Percentiles rank a stretch among this genome's conserved stretches.
Evolutionary conservation across 345 rosid genomes (phyloP).

Genomic region (Linum tenue): DNA sequence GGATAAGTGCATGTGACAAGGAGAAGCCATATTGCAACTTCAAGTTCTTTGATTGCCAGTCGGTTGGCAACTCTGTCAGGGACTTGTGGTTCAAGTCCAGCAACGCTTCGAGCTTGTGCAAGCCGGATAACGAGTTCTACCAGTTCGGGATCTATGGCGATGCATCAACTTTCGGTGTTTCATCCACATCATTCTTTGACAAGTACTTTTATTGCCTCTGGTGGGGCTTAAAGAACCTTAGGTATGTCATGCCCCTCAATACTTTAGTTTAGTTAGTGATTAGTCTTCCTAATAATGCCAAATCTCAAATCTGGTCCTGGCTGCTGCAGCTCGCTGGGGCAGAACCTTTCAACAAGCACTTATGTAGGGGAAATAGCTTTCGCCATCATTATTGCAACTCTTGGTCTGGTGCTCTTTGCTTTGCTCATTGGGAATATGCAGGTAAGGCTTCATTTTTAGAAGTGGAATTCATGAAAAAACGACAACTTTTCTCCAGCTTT

Average conservation of each 20-base stretch:
- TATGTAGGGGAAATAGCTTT: constrained; percentile 66
- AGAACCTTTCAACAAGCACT: constrained; percentile 69
- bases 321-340: constrained; percentile 65
- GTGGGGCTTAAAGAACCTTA: constrained; percentile 91
- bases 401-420: constrained; percentile 83
- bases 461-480: neutral
- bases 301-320: neutral
- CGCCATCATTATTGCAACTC: constrained; percentile 63
- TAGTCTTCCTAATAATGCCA: neutral
- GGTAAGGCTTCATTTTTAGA: constrained; percentile 27
- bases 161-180: constrained; percentile 44
- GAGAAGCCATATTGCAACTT: constrained; percentile 43
- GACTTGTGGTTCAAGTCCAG: constrained; percentile 52
- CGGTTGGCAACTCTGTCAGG: constrained; percentile 29
- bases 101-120: constrained; percentile 48
- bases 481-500: neutral
- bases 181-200: constrained; percentile 50
- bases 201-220: constrained; percentile 90
- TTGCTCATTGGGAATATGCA: constrained; percentile 96
- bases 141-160: constrained; percentile 76
- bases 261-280: neutral
- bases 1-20: constrained; percentile 52
- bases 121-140: constrained; percentile 36
- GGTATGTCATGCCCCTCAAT: constrained; percentile 25
- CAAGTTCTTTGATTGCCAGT: constrained; percentile 58